These are phyloP conservation scores for Lactarius sanguifluus DNA, from an alignment of 768 basidiomycete species.

Conservation along the genomic window DNA sequence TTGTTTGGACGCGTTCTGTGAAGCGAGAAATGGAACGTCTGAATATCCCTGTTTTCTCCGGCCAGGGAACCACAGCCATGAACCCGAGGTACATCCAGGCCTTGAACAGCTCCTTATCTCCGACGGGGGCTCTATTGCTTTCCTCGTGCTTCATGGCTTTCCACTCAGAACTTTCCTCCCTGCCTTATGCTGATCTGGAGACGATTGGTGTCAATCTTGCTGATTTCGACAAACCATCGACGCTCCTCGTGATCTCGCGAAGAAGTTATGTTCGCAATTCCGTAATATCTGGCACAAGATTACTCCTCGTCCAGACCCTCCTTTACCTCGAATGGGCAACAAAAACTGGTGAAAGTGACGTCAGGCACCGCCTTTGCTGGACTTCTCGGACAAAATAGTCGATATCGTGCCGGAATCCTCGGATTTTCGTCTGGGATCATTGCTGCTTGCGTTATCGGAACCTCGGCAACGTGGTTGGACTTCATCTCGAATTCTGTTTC, in stretches of 20 bases:
- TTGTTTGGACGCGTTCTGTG: not conserved
- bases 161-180: slow-evolving; percentile 46
- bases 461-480: slow-evolving; percentile 41
- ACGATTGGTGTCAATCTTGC: slow-evolving; percentile 38
- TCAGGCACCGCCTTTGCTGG: slow-evolving; percentile 32
- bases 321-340: slow-evolving; percentile 51
- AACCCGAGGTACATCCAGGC: slow-evolving; percentile 39
- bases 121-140: slow-evolving; percentile 46
- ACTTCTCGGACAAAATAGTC: slow-evolving; percentile 38
- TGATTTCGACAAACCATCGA: slow-evolving; percentile 45
- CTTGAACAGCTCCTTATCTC: slow-evolving; percentile 43
- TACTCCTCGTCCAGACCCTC: slow-evolving; percentile 53
- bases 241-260: slow-evolving; percentile 42
- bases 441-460: slow-evolving; percentile 50
- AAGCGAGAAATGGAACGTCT: slow-evolving; percentile 14
- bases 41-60: slow-evolving; percentile 54
- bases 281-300: slow-evolving; percentile 47
- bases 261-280: slow-evolving; percentile 46
- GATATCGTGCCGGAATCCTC: slow-evolving; percentile 42
- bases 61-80: slow-evolving; percentile 49
- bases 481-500: slow-evolving; percentile 49
- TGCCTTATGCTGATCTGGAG: slow-evolving; percentile 42
- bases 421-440: slow-evolving; percentile 61
- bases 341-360: slow-evolving; percentile 14
- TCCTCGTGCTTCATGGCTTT: slow-evolving; percentile 53